Evolutionary conservation across 306 rosid genomes (phyloP), one percentile per base, ranked within the genome.

Genomic region (Dryas drummondii): DNA sequence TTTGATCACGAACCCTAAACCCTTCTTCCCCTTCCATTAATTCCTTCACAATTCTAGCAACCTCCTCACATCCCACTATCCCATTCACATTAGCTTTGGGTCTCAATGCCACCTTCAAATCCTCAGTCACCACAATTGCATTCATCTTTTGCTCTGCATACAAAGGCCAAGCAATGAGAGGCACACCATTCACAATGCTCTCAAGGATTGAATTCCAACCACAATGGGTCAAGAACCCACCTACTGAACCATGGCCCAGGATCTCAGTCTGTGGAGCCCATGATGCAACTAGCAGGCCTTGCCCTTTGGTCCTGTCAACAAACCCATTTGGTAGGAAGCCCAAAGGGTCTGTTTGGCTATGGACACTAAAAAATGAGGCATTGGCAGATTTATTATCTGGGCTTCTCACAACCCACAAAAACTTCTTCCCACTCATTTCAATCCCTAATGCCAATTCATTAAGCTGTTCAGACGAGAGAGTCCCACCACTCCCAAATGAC

Each of bases 211-310:
- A 91, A 56, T 91, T 92, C 97, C 97, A 92, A 0, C 96, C 97
- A 16, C 96, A 92, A 11, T 90, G 97, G 40, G 81, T 88, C 2
- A 92, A 37, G 73, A 92, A 88, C 47, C 91, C 97, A 0, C 89
- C 97, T 0, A 88, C 84, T 0, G 96, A 85, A 0, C 80, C 74
- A 50, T 92, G 97, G 41, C 84, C 73, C 16, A 92, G 72, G 0
- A 92, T 70, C 56, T 85, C 86, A 3, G 89, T 74, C 16, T 92
- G 97, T 4, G 97, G 97, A 3, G 89, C 97, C 97, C 97, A 92
- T 0, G 93, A 80, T 5, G 81, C 68, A 2, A 90, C 86, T 58
- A 87, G 63, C 0, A 82, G 12, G 1, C 93, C 96, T 44, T 80
- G 69, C 0, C 77, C 82, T 41, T 68, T 82, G 0, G 85, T 90